Evolutionary conservation across 345 rosid species (phyloP), one percentile per base, ranked within the genome.

Genomic region (Eucalyptus paniculata): DNA sequence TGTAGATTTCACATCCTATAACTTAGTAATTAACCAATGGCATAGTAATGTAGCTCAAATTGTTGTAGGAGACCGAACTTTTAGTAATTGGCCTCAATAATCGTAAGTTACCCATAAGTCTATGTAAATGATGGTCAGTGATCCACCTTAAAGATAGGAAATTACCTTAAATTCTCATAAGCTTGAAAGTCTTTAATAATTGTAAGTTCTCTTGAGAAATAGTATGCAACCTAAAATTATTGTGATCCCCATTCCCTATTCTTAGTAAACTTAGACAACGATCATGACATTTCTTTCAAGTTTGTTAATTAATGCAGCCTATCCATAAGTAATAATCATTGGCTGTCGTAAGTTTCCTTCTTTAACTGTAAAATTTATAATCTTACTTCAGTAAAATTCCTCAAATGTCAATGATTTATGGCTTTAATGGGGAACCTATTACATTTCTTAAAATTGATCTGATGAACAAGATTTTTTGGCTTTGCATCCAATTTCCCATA

Each of bases 1-100:
- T 3, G 0, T 21, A 37, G 45, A 77, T 37, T 77, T 1, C 83
- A 77, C 0, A 37, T 2, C 83, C 15, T 2, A 0, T 77, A 37
- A 77, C 83, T 77, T 9, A 37, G 83, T 37, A 77, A 77, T 77
- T 37, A 77, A 37, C 19, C 45, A 72, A 77, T 21, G 14, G 83
- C 83, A 37, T 37, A 11, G 15, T 77, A 69, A 77, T 1, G 28
- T 77, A 37, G 0, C 28, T 2, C 45, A 77, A 21, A 77, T 77
- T 77, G 83, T 3, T 6, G 47, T 19, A 37, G 28, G 45, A 77
- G 45, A 77, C 47, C 0, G 28, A 77, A 11, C 1, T 77, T 77
- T 37, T 0, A 37, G 45, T 37, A 37, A 77, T 37, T 37, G 83
- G 45, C 83, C 47, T 21, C 24, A 77, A 37, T 77, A 37, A 77